A percentile compares a stretch with the other conserved stretches of the same genome.
Conservation (phyloP, 2,329 filamentous ascomycete genomes). For the Aspergillus pseudoglaucus region DNA sequence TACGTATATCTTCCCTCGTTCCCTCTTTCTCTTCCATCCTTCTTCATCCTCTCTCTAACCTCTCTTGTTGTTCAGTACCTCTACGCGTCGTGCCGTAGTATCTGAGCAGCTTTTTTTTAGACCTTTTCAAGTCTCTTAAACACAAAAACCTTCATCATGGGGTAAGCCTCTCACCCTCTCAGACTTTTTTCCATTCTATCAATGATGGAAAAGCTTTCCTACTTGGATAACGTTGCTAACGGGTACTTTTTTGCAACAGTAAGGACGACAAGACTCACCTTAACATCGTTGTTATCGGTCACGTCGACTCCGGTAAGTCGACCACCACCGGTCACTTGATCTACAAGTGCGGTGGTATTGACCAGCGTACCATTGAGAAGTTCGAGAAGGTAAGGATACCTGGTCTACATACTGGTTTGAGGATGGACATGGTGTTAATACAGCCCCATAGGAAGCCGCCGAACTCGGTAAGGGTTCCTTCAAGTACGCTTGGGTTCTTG, state of each 20-base stretch:
- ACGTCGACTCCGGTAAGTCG: slow-evolving; percentile 99
- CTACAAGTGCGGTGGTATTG: slow-evolving; percentile 99
- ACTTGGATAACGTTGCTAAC: slow-evolving; percentile 3
- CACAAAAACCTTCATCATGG: slow-evolving; percentile 54
- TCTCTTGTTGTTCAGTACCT: slow-evolving; percentile 39
- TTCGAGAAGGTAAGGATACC: slow-evolving; percentile 82
- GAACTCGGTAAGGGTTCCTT: slow-evolving; percentile 99
- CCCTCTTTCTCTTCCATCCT: slow-evolving; percentile 17
- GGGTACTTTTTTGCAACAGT: slow-evolving; percentile 46
- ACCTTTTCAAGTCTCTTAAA: slow-evolving; percentile 43
- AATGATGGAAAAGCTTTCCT: neutral
- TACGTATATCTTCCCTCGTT: slow-evolving; percentile 34
- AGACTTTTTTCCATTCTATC: too few relatives aligned
- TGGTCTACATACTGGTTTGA: neutral
- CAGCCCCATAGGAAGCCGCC: slow-evolving; percentile 72
- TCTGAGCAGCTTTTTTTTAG: slow-evolving; percentile 39
- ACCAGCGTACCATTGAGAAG: slow-evolving; percentile 99
- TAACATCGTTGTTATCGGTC: slow-evolving; percentile 98
- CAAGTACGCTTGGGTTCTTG: slow-evolving; percentile 99
- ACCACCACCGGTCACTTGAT: slow-evolving; percentile 97
- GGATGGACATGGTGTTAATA: slow-evolving; percentile 11
- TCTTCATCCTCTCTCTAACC: slow-evolving; percentile 16
- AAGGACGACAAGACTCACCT: slow-evolving; percentile 95
- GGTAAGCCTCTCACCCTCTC: slow-evolving; percentile 40
- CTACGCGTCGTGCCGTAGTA: slow-evolving; percentile 47